These are phyloP conservation scores for Daldinia bambusicola DNA, from an alignment of 495 filamentous ascomycete species.

Conservation along the genomic window DNA sequence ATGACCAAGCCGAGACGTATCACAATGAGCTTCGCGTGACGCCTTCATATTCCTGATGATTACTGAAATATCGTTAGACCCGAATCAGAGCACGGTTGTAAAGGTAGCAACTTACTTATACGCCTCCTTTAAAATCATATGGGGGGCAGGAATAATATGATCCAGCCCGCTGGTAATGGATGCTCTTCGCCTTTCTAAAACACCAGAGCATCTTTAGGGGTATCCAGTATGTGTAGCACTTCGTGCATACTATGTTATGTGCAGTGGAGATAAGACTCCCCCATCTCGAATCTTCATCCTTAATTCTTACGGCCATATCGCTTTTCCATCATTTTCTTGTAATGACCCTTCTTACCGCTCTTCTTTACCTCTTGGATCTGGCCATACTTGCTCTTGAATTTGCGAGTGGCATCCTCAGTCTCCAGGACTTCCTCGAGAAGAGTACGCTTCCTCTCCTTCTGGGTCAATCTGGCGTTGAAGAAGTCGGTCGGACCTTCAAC, in stretches of 20 bases:
- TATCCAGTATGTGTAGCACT: slow-evolving; percentile 1
- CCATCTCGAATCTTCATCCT: neutral
- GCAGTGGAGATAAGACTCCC: slow-evolving; percentile 3
- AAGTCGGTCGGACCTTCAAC: slow-evolving; percentile 91
- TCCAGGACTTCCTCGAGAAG: slow-evolving; percentile 90
- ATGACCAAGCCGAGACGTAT: neutral
- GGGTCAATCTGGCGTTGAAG: slow-evolving; percentile 77
- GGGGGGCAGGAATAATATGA: neutral
- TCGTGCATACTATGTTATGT: slow-evolving; percentile 6
- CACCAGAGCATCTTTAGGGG: neutral
- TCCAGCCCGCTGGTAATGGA: neutral
- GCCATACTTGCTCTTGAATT: slow-evolving; percentile 50
- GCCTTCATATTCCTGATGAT: neutral
- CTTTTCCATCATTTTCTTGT: slow-evolving; percentile 49
- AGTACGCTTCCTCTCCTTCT: slow-evolving; percentile 87
- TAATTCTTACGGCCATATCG: slow-evolving; percentile 46
- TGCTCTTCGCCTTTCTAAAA: neutral
- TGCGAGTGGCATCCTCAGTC: slow-evolving; percentile 56
- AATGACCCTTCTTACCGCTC: slow-evolving; percentile 48
- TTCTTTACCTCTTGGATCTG: slow-evolving; percentile 47
- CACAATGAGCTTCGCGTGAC: neutral
- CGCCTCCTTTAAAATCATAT: neutral
- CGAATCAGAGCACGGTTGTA: neutral
- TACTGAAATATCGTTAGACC: slow-evolving; percentile 7
- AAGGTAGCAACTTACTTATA: neutral